Evolutionary conservation across 202 grass and related monocot species (phyloP), one percentile per base, ranked within the genome.

Genomic region (Tripidium arundinaceum): DNA sequence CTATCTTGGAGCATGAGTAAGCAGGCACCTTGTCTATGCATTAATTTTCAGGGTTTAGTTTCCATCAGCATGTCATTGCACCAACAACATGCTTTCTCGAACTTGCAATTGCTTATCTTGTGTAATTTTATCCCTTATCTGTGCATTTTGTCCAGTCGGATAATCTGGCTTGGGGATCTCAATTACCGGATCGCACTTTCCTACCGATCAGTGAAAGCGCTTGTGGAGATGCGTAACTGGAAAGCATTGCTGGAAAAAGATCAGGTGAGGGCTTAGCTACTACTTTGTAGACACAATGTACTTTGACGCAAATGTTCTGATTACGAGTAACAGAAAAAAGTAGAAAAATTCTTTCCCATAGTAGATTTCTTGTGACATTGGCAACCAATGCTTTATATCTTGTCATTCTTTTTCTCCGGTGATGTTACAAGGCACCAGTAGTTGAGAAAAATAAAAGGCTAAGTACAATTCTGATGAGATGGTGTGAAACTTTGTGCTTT

Each of bases 161-260:
- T 97, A 78, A 82, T 97, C 78, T 97, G 93, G 93, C 88, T 97
- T 18, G 93, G 93, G 27, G 93, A 97, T 77, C 81, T 97, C 9
- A 97, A 97, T 72, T 97, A 97, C 76, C 85, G 93, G 14, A 91
- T 97, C n/a, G 91, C 90, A 5, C 93, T 97, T 82, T 97, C 93
- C 2, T 97, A 97, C 76, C 88, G 90, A 43, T 91, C 86, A 28
- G 93, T 91, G 29, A 97, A 97, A 86, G 90, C 90, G 16, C 90
- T 97, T 31, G 93, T 97, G 11, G 93, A 97, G 82, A 97, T 97
- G 93, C 68, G 93, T 54, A 97, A 93, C 46, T 97, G 93, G 93
- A 97, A 97, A 93, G 90, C 93, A 50, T 79, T 97, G 81, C 81
- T 97, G 49, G 93, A 97, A 78, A 97, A 97, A 86, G 93, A 97